A percentile compares a stretch with the other conserved stretches of the same genome.
Conservation (phyloP, 305 asterid species). For the Fraxinus floribunda region DNA sequence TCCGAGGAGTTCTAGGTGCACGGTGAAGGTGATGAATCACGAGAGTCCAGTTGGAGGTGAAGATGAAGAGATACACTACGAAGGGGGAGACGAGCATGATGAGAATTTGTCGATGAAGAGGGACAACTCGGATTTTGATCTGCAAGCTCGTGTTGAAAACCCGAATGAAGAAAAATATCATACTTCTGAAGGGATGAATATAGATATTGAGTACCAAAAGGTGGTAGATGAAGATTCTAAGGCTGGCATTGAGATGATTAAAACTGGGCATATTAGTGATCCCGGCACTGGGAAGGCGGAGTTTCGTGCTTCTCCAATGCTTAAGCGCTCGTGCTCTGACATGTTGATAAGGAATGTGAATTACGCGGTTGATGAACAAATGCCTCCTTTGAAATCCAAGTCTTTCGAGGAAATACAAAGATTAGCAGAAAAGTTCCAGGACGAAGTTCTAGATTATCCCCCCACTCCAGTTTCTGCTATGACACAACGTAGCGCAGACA, state of each 20-base stretch:
- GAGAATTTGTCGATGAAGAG: constrained; percentile 35
- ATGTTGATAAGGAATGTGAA: constrained; percentile 37
- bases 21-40: constrained; percentile 51
- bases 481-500: constrained; percentile 59
- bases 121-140: constrained; percentile 45
- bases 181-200: constrained; percentile 16
- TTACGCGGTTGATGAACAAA: constrained; percentile 28
- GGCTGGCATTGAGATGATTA: constrained; percentile 25
- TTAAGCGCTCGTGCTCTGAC: constrained; percentile 71
- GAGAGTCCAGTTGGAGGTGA: constrained; percentile 50
- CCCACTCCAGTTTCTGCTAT: constrained; percentile 52
- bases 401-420: constrained; percentile 58
- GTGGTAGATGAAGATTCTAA: constrained; percentile 25
- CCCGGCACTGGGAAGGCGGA: constrained; percentile 47
- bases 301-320: constrained; percentile 49
- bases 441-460: constrained; percentile 21
- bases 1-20: constrained; percentile 39
- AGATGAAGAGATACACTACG: constrained; percentile 43
- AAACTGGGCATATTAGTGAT: constrained; percentile 58
- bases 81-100: constrained; percentile 67
- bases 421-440: constrained; percentile 33
- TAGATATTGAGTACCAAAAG: constrained; percentile 23
- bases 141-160: constrained; percentile 29
- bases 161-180: constrained; percentile 32
- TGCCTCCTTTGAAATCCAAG: constrained; percentile 35